Evolutionary conservation across 2,329 filamentous ascomycete species (phyloP), one percentile per base, ranked within the genome.

Genomic region (Claviceps sorghi): DNA sequence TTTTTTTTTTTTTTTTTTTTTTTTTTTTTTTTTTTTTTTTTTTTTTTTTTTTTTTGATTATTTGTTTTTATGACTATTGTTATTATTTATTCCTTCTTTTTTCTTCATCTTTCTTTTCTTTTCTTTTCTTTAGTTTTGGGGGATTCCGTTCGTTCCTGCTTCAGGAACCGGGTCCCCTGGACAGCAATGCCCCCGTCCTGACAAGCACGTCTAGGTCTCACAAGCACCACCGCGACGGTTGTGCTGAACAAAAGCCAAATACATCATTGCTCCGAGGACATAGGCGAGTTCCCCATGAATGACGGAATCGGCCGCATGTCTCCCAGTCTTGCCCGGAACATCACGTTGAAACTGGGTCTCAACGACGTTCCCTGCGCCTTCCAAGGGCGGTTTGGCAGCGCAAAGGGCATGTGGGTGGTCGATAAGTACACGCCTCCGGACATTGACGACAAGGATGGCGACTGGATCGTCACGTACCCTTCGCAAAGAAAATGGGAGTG

Each of bases 381-480:
- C 46, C 86, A 91, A 63, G 85, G 72, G 1, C 77, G 87, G 0
- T 76, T 90, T 38, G 83, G 80, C 10, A 79, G 83, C 19, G 83
- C 83, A 0, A 91, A 91, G 63, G 87, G 86, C 0, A 72, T 90
- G 57, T 90, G 85, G 86, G 65, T 83, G 5, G 80, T 84, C 57
- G 69, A 72, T 0, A 72, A 0, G 2, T 26, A 38, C 32, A 22
- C n/a, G 2, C 50, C 50, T 9, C 15, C 65, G 1, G 58, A 56
- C 0, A 64, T 64, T 0, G 66, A 67, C 1, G 67, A 73, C 1
- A 38, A 9, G 9, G 61, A 69, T 0, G 65, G 69, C 0, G 65
- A 80, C 17, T 86, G 82, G 83, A 85, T 89, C 43, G 74, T 82
- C 52, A 78, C 83, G 0, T 80, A 73, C 52, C 72, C 70, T 0